Evolutionary conservation across 1,284 basidiomycete genomes (phyloP), one percentile per base, ranked within the genome.

Genomic region (Melampsora americana): DNA sequence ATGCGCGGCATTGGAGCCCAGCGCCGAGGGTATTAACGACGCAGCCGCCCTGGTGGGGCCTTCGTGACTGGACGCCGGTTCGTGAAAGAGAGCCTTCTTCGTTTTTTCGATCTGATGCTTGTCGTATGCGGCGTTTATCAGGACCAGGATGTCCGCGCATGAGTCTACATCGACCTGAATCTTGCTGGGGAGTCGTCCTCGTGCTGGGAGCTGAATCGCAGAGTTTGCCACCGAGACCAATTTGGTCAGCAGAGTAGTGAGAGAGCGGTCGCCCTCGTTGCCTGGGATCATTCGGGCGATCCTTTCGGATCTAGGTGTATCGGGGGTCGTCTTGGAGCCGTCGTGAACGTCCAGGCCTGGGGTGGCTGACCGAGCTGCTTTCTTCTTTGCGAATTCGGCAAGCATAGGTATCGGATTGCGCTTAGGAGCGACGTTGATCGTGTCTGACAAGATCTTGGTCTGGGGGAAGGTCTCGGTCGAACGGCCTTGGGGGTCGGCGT

Each of bases 41-140:
- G 9, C 35, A 35, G 35, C 35, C 35, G 9, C 35, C 71, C 71
- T 39, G 61, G 71, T 30, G 76, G 76, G 18, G 76, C 39, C 4
- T 69, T 72, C 32, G 74, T 4, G 35, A 9, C 35, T 35, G 35
- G 35, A 35, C 9, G 35, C 35, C 35, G 35, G 35, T 35, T 35
- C 9, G 9, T 35, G 35, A 9, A 35, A 35, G 35, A 35, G 35
- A 4, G 35, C 35, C 35, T 35, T 35, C 35, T 23, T 18, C 50
- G 50, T 23, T 5, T 4, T 12, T 4, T 53, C 14, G 50, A 20
- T 20, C 50, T 20, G 16, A 12, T 20, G 16, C 23, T 53, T 18
- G 50, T 53, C 50, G 14, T 53, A 53, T 18, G 23, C 50, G 5
- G 50, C 50, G 18, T 53, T 23, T 18, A 23, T 23, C 18, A 53